Evolutionary conservation across 371 early-diverging fungal genomes (phyloP).

Genomic region (Rhizopus delemar): DNA sequence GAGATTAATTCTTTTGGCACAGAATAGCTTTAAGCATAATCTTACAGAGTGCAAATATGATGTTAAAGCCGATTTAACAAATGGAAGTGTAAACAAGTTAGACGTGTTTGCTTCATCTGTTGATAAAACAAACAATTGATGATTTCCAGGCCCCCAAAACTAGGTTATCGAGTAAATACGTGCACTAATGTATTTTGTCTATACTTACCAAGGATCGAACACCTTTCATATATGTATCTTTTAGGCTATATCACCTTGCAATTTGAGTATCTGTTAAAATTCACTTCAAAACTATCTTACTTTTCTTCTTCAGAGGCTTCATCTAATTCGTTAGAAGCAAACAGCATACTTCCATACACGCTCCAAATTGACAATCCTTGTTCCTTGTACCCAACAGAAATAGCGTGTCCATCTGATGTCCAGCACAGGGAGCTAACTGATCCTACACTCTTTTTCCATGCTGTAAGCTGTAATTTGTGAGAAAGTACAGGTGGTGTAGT

Average conservation of each 20-base stretch:
- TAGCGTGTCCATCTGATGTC: conserved; percentile 77
- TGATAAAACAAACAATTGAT: conserved; percentile 64
- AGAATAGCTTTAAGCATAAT: neutral
- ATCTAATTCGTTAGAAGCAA: conserved; percentile 51
- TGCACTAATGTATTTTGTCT: neutral
- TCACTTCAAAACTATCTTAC: conserved; percentile 6
- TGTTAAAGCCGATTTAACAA: conserved; percentile 67
- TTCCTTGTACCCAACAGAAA: conserved; percentile 69
- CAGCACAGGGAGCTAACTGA: conserved; percentile 55
- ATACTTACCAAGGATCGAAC: conserved; percentile 59
- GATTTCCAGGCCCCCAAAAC: conserved; percentile 81
- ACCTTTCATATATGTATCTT: conserved; percentile 64
- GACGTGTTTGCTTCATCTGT: conserved; percentile 11
- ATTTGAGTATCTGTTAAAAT: neutral
- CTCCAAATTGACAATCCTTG: conserved; percentile 77
- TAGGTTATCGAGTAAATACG: conserved; percentile 17
- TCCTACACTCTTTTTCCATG: conserved; percentile 16
- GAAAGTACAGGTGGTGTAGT: conserved; percentile 33
- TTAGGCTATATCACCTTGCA: conserved; percentile 15
- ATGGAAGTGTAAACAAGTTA: conserved; percentile 66
- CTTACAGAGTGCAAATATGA: conserved; percentile 61
- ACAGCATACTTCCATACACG: conserved; percentile 74
- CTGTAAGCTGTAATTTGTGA: conserved; percentile 29
- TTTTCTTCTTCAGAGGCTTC: conserved; percentile 29
- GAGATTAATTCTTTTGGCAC: neutral